Evolutionary conservation across 2,329 filamentous ascomycete genomes (phyloP).

Genomic region (Davidsoniella virescens): DNA sequence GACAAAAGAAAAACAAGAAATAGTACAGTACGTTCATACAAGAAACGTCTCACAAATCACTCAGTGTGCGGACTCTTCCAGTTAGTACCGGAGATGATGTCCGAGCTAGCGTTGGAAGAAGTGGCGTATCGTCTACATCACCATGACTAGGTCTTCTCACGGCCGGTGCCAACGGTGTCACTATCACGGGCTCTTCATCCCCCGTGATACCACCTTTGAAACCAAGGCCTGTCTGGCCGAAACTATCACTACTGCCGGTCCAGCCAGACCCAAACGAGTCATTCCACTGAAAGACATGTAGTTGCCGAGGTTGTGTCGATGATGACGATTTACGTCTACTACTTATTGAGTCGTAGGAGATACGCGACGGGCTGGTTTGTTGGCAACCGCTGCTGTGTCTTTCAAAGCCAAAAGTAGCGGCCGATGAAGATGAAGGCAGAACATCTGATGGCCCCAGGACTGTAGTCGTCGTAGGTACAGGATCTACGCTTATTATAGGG

Average conservation of each 20-base stretch:
- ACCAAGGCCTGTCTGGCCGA: neutral
- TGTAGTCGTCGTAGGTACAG: no score
- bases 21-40: neutral
- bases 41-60: neutral
- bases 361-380: neutral
- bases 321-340: neutral
- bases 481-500: no score
- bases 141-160: conserved; percentile 1
- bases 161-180: conserved; percentile 2
- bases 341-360: neutral
- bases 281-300: neutral
- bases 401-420: no score
- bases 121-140: neutral
- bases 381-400: no score
- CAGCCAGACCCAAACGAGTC: neutral
- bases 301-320: neutral
- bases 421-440: no score
- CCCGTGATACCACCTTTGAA: neutral
- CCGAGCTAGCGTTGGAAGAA: neutral
- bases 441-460: no score
- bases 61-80: no score
- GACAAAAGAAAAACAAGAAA: neutral
- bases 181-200: conserved; percentile 1
- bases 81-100: no score
- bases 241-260: neutral